Evolutionary conservation across 257 asterid species (phyloP).

Genomic region (Rubia yunnanensis): DNA sequence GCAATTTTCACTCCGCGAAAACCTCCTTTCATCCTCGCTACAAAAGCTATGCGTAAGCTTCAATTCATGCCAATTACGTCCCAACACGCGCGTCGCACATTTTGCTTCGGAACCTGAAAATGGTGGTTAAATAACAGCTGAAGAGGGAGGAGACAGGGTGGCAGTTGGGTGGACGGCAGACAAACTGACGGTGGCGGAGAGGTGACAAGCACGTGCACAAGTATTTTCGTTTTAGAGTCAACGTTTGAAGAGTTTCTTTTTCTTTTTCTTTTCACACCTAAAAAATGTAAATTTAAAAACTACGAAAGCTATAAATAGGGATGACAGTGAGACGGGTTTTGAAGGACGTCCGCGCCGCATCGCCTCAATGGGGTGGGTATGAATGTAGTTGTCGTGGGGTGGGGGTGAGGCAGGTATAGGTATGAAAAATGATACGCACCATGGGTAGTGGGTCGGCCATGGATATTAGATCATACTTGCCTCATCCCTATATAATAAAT

Average conservation of each 20-base stretch:
- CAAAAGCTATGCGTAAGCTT: constrained; percentile 17
- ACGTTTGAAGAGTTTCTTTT: background rate
- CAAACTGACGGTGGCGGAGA: constrained; percentile 5
- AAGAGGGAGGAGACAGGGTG: background rate
- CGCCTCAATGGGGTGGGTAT: too few species aligned
- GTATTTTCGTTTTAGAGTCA: background rate
- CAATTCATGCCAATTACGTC: constrained; percentile 23
- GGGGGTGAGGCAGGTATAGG: too few species aligned
- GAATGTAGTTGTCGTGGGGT: too few species aligned
- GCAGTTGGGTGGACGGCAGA: background rate
- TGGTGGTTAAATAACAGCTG: constrained; percentile 1
- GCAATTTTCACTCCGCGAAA: constrained; percentile 53
- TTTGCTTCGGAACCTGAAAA: background rate
- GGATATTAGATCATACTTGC: too few species aligned
- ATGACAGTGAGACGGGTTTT: too few species aligned
- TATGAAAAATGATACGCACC: too few species aligned
- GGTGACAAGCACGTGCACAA: background rate
- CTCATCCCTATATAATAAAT: too few species aligned
- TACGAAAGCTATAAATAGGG: too few species aligned
- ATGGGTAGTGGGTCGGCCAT: too few species aligned
- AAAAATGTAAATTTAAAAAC: too few species aligned
- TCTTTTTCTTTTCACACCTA: too few species aligned
- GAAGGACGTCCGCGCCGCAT: too few species aligned
- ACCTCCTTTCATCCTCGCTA: constrained; percentile 83
- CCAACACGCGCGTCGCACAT: constrained; percentile 5